A percentile compares a stretch with the other conserved stretches of the same genome.
phyloP scores from a whole-genome alignment of 305 asterid species.

The Salvia sclarea region DNA sequence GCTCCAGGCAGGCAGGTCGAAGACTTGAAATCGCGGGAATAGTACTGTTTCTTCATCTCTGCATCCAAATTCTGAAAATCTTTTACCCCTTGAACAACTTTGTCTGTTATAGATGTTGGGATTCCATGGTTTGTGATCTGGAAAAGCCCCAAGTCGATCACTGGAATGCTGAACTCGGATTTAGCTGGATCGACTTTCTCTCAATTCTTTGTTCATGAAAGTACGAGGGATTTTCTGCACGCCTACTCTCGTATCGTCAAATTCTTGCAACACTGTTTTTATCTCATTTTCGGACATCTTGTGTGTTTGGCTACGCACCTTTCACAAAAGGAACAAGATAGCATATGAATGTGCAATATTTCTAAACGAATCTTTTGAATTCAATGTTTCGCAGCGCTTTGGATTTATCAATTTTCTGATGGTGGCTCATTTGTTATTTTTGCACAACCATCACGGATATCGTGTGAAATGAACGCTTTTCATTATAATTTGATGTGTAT shows the following conservation, averaged over 20 bases:
- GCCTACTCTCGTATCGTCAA: slow-evolving; percentile 48
- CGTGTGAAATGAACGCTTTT: background rate
- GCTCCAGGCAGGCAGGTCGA: too few relatives aligned
- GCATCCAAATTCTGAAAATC: slow-evolving; percentile 37
- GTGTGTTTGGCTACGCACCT: background rate
- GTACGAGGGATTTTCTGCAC: slow-evolving; percentile 39
- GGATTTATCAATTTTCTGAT: background rate
- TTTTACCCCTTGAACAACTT: slow-evolving; percentile 27
- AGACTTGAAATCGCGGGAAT: slow-evolving; percentile 34
- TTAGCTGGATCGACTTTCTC: background rate
- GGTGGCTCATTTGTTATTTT: background rate
- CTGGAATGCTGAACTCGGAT: slow-evolving; percentile 10
- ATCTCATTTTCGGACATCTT: slow-evolving; percentile 33
- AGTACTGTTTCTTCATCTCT: slow-evolving; percentile 30
- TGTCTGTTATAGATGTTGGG: slow-evolving; percentile 24
- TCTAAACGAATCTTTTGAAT: too few relatives aligned
- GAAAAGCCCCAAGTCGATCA: slow-evolving; percentile 46
- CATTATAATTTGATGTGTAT: background rate
- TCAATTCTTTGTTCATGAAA: slow-evolving; percentile 13
- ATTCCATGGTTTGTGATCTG: slow-evolving; percentile 46
- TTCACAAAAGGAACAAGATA: too few relatives aligned
- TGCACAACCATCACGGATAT: background rate
- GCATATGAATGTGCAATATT: too few relatives aligned
- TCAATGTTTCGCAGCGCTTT: too few relatives aligned
- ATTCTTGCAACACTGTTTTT: slow-evolving; percentile 27